Base-by-base conservation (phyloP, 2,329 filamentous ascomycete species). In the Aspergillus candidus region DNA sequence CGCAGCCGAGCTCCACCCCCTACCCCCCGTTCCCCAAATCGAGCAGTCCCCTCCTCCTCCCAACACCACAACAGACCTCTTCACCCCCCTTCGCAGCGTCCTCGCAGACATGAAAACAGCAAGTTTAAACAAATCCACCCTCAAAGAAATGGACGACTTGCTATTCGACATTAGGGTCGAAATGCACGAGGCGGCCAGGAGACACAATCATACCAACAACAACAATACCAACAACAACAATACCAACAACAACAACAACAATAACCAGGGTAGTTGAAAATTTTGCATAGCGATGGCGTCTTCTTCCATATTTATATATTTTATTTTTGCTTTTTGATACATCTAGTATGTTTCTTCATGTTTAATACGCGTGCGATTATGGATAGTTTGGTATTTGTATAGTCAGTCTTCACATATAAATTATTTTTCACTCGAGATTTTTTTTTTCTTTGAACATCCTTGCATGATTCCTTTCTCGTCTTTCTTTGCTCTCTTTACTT, bases 81-180 rank as follows among this genome's bases (percentile, higher is more conserved):
- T 82, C 48, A 64, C 63, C 47, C 70, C 74, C 32, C 72, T 84
- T 35, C 73, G 68, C 49, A 70, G 68, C 14, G 71, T 84, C 0
- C 64, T 93, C 17, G 71, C 73, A 14, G 75, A 80, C 50, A 71
- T 89, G 46, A 77, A 75, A 42, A 69, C 68, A 22, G 72, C 81
- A 15, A 72, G 77, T 12, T 66, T 94, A 34, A 80, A 80, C 12
- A 74, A 79, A 10, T 72, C 78, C 10, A 81, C 87, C 48, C 78
- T 88, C 41, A 76, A 82, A 47, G 75, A 83, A 60, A 75, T 93
- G 52, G 87, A 93, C 58, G 84, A 90, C 59, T 70, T 88, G 55
- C 74, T 93, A 60, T 87, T 90, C 71, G 84, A 91, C 62, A 79
- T 91, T 52, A 83, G 86, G 63, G 75, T 78, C 50, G 81, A 85